phyloP scores from a whole-genome alignment of 129 eudicot genomes.

The Heracleum sosnowskyi region DNA sequence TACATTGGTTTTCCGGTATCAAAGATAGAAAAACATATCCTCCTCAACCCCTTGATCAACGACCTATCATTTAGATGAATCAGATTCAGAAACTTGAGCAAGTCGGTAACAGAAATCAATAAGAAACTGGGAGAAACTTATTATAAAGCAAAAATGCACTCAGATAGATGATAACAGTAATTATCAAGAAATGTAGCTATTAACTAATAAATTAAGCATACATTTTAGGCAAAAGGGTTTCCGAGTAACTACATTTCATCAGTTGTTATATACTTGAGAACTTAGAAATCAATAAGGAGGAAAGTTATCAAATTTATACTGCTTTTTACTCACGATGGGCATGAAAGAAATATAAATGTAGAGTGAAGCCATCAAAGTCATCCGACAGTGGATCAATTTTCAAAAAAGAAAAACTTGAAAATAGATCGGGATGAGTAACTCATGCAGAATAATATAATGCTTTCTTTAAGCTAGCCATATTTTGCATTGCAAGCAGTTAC shows the following conservation, averaged over 20 bases:
- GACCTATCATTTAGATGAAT: conserved; percentile 31
- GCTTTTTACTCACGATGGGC: not conserved
- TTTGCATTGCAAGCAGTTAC: not conserved
- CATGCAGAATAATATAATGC: not conserved
- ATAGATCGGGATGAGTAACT: too few species aligned
- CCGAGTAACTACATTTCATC: not conserved
- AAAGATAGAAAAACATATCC: too few species aligned
- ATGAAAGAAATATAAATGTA: not conserved
- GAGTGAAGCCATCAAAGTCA: not conserved
- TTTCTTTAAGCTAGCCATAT: not conserved
- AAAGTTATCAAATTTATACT: not conserved
- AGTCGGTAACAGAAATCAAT: not conserved
- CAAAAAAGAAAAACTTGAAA: not conserved
- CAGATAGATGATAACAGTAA: conserved; percentile 50
- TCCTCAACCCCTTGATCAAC: conserved; percentile 22
- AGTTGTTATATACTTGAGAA: too few species aligned
- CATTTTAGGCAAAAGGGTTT: not conserved
- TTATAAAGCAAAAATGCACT: conserved; percentile 17
- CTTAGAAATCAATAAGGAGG: too few species aligned
- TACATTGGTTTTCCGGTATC: too few species aligned
- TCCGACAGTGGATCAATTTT: not conserved
- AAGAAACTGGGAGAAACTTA: conserved; percentile 3
- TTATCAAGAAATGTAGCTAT: not conserved
- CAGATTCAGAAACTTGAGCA: not conserved
- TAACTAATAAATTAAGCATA: not conserved